Evolutionary conservation across 169 alveolate species (phyloP).

Genomic region (Plasmodium sp.): DNA sequence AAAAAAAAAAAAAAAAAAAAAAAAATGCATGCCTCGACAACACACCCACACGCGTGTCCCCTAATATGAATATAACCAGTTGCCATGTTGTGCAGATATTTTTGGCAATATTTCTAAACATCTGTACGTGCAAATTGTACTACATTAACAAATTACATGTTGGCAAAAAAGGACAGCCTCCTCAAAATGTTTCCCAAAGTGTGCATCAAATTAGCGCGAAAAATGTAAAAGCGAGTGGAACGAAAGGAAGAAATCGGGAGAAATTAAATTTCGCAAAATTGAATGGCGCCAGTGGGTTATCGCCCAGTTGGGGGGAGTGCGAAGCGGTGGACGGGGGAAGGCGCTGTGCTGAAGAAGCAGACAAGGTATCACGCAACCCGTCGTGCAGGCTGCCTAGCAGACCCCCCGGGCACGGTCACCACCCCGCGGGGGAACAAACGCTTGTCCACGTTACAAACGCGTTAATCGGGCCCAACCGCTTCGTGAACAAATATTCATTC

Average conservation of each 20-base stretch:
- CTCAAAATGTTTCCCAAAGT: not conserved
- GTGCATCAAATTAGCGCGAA: not conserved
- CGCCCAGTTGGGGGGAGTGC: not conserved
- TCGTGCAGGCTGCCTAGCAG: not conserved
- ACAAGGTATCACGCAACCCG: not conserved
- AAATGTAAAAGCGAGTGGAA: not conserved
- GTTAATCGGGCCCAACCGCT: not conserved
- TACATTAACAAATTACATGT: not conserved
- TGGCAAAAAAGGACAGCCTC: not conserved
- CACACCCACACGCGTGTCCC: not conserved
- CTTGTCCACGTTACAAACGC: not conserved
- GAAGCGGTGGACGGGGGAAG: not conserved
- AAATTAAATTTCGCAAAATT: not conserved
- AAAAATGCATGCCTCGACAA: not conserved
- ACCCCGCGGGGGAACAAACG: not conserved
- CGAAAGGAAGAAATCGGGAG: not conserved
- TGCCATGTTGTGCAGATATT: constrained; percentile 32
- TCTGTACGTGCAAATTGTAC: constrained; percentile 7
- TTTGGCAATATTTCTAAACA: constrained; percentile 23
- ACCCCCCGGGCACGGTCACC: not conserved
- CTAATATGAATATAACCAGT: constrained; percentile 26
- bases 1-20: not conserved
- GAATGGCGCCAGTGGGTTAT: not conserved
- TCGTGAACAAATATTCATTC: constrained; percentile 5
- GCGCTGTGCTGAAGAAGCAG: not conserved